Percentiles rank a stretch among this genome's conserved stretches.
phyloP scores from a whole-genome alignment of 768 basidiomycete genomes.

The Hygrophorus russula region DNA sequence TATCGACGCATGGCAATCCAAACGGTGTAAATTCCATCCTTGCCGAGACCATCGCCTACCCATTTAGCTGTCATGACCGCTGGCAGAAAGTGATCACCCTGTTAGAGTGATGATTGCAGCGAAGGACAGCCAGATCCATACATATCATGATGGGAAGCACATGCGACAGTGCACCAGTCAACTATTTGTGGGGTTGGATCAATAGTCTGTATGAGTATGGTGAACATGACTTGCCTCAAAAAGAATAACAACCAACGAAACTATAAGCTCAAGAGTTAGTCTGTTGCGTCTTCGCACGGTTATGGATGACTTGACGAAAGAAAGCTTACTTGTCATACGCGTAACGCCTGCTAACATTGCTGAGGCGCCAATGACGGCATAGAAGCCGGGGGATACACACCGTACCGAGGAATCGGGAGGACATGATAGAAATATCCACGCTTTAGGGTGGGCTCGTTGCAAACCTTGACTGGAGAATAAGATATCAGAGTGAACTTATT shows the following conservation, averaged over 20 bases:
- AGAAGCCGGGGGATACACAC: constrained; percentile 68
- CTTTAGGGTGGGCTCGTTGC: constrained; percentile 51
- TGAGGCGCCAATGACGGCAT: constrained; percentile 67
- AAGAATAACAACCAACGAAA: constrained; percentile 66
- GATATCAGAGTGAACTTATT: neutral
- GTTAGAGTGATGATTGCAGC: too few relatives aligned
- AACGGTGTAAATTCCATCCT: constrained; percentile 57
- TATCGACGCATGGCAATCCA: constrained; percentile 67
- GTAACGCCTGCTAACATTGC: constrained; percentile 72
- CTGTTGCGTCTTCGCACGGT: neutral
- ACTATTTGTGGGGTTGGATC: constrained; percentile 21
- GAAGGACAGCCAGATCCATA: neutral
- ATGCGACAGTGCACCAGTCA: constrained; percentile 72
- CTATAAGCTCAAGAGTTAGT: constrained; percentile 20
- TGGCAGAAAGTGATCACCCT: too few relatives aligned
- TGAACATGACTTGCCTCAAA: constrained; percentile 40
- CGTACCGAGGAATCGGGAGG: constrained; percentile 58
- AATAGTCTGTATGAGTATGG: neutral
- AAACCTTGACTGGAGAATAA: constrained; percentile 44
- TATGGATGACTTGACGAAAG: neutral
- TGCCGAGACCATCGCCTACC: constrained; percentile 62
- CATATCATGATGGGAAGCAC: constrained; percentile 77
- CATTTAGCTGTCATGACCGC: constrained; percentile 63
- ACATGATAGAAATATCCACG: constrained; percentile 63
- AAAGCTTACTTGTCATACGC: constrained; percentile 54